phyloP scores from a whole-genome alignment of 2,329 filamentous ascomycete genomes.

The Claviceps purpurea region DNA sequence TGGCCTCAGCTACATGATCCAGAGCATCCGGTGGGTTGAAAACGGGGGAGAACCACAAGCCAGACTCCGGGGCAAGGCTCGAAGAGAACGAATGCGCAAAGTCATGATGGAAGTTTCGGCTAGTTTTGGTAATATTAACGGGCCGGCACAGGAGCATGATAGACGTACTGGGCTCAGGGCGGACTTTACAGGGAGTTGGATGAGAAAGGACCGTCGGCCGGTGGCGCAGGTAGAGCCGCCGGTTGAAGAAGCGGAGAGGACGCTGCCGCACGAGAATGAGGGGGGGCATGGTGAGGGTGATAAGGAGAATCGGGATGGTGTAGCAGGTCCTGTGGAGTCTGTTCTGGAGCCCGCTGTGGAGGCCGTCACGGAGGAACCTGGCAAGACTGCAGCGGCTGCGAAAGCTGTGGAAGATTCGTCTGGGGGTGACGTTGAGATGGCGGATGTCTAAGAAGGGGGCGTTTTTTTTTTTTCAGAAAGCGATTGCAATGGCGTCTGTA shows the following conservation, averaged over 20 bases:
- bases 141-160: conserved; percentile 12
- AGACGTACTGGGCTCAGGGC: conserved; percentile 13
- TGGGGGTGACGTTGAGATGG: too few relatives aligned
- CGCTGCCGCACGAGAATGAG: conserved; percentile 11
- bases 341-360: conserved; percentile 1
- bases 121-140: conserved; percentile 18
- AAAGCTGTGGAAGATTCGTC: too few relatives aligned
- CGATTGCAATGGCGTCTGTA: too few relatives aligned
- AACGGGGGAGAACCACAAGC: conserved; percentile 51
- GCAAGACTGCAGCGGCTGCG: too few relatives aligned
- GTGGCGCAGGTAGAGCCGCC: conserved; percentile 7
- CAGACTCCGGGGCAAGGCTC: conserved; percentile 39
- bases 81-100: conserved; percentile 43
- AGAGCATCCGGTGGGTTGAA: conserved; percentile 72
- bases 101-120: conserved; percentile 38
- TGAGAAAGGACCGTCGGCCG: conserved; percentile 15
- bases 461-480: too few relatives aligned
- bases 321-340: neutral
- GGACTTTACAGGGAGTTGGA: conserved; percentile 22
- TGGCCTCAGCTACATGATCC: conserved; percentile 79
- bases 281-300: conserved; percentile 24
- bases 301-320: conserved; percentile 31
- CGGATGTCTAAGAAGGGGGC: too few relatives aligned
- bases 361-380: too few relatives aligned
- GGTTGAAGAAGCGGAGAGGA: conserved; percentile 13